Percentiles rank a stretch among this genome's conserved stretches.
These are phyloP conservation scores for Epichloe aotearoae DNA, from an alignment of 2,329 filamentous ascomycete species.

Conservation along the genomic window DNA sequence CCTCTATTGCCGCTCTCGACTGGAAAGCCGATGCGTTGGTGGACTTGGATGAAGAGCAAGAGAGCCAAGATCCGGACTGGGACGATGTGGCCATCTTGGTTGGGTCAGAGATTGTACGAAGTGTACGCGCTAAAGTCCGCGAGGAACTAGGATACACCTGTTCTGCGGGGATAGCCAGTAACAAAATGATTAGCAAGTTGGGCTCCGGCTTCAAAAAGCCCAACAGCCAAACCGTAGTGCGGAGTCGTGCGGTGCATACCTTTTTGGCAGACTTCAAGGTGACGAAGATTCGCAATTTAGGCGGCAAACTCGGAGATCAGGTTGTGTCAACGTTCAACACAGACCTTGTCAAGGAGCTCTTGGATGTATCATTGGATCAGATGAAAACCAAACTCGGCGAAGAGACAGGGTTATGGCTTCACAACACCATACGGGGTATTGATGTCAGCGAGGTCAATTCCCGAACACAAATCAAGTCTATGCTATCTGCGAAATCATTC, in stretches of 20 bases:
- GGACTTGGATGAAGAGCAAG: conserved; percentile 62
- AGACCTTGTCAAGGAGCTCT: conserved; percentile 63
- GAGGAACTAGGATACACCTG: conserved; percentile 74
- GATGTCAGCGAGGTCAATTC: conserved; percentile 83
- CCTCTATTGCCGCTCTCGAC: conserved; percentile 55
- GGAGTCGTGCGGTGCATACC: conserved; percentile 64
- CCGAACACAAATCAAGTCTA: conserved; percentile 87
- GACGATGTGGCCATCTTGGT: conserved; percentile 82
- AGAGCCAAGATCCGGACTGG: conserved; percentile 82
- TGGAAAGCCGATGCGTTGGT: conserved; percentile 77
- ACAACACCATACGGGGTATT: conserved; percentile 71
- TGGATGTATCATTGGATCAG: conserved; percentile 59
- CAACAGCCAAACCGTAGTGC: conserved; percentile 85
- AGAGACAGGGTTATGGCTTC: conserved; percentile 75
- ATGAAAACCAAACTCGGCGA: conserved; percentile 68
- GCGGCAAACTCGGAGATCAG: conserved; percentile 85
- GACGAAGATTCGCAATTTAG: conserved; percentile 88
- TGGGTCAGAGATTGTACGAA: conserved; percentile 76
- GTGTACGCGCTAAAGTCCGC: conserved; percentile 56
- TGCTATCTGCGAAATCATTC: conserved; percentile 95
- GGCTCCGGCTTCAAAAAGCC: conserved; percentile 88
- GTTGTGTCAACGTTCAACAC: conserved; percentile 70
- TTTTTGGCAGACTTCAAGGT: conserved; percentile 83
- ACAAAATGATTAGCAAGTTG: conserved; percentile 92
- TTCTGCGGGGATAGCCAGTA: conserved; percentile 75